Percentiles rank a stretch among this genome's conserved stretches.
Conservation (phyloP, 2,329 filamentous ascomycete species). For the Fusarium sp. region DNA sequence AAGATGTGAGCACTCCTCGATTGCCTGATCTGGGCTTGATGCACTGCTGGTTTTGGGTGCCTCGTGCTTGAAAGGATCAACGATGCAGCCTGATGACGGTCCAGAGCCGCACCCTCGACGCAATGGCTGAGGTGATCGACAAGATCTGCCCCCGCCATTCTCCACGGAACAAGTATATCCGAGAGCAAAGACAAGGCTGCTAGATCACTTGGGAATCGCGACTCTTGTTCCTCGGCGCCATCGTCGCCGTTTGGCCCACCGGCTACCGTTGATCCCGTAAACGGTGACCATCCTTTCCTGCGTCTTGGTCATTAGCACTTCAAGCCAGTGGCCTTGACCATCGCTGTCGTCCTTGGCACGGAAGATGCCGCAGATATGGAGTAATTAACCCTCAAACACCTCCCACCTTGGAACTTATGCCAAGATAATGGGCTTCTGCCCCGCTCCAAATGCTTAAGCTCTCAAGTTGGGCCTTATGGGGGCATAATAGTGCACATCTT, state of each 20-base stretch:
- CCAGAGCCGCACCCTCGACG: slow-evolving; percentile 37
- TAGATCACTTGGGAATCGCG: slow-evolving; percentile 23
- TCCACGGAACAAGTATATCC: slow-evolving; percentile 37
- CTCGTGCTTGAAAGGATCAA: slow-evolving; percentile 3
- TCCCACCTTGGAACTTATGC: slow-evolving; percentile 3
- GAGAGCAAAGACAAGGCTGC: slow-evolving; percentile 27
- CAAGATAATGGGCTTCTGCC: slow-evolving; percentile 21
- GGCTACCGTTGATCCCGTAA: not conserved
- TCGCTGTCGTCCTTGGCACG: not conserved
- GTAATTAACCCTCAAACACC: not conserved
- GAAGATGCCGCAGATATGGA: not conserved
- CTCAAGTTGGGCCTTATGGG: slow-evolving; percentile 16
- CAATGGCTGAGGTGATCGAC: slow-evolving; percentile 38
- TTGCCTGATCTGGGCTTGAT: slow-evolving; percentile 24
- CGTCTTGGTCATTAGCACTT: not conserved
- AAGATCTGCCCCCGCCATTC: slow-evolving; percentile 42
- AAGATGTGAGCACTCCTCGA: slow-evolving; percentile 1
- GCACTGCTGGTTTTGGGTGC: slow-evolving; percentile 12
- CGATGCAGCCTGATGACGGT: slow-evolving; percentile 19
- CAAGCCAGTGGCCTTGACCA: not conserved
- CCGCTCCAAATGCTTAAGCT: slow-evolving; percentile 24
- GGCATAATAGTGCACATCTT: slow-evolving; percentile 43
- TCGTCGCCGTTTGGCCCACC: slow-evolving; percentile 2
- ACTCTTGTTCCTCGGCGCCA: slow-evolving; percentile 7
- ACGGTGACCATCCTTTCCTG: not conserved